A percentile compares a stretch with the other conserved stretches of the same genome.
Evolutionary conservation across 345 rosid species (phyloP).

Genomic region (Hypericum perforatum): DNA sequence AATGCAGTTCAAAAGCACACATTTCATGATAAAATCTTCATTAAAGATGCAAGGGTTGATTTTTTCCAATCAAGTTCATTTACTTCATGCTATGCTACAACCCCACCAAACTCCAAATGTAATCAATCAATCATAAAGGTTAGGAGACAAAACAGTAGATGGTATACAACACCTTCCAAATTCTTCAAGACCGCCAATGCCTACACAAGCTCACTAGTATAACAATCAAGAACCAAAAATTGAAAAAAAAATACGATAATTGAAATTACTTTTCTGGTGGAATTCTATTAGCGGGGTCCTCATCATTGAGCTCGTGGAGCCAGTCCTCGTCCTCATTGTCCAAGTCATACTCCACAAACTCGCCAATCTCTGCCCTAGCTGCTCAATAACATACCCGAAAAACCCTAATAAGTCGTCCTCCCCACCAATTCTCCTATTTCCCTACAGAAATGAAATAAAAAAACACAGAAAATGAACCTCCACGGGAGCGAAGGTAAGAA

Average conservation of each 20-base stretch:
- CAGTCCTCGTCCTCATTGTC: slow-evolving; percentile 99
- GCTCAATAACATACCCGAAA: slow-evolving; percentile 12
- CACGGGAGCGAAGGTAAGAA: slow-evolving; percentile 88
- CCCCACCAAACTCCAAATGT: no score
- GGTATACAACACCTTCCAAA: no score
- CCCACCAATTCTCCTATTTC: background rate
- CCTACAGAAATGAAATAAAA: background rate
- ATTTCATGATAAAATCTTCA: no score
- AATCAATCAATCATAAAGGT: no score
- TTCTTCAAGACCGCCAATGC: no score
- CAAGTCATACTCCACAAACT: slow-evolving; percentile 92
- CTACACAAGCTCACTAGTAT: no score
- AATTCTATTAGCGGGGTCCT: slow-evolving; percentile 36
- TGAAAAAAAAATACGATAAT: background rate
- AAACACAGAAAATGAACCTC: slow-evolving; percentile 42
- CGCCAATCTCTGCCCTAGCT: slow-evolving; percentile 98
- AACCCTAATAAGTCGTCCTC: background rate
- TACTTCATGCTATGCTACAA: no score
- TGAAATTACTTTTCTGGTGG: slow-evolving; percentile 52
- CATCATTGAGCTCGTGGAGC: slow-evolving; percentile 58
- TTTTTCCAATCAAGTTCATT: no score
- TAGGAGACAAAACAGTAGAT: no score
- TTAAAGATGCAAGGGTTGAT: no score
- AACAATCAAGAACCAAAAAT: background rate
- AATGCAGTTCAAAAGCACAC: no score